Evolutionary conservation across 164 flowering plant species (phyloP), one percentile per base, ranked within the genome.

Genomic region (Vitis rupestris): DNA sequence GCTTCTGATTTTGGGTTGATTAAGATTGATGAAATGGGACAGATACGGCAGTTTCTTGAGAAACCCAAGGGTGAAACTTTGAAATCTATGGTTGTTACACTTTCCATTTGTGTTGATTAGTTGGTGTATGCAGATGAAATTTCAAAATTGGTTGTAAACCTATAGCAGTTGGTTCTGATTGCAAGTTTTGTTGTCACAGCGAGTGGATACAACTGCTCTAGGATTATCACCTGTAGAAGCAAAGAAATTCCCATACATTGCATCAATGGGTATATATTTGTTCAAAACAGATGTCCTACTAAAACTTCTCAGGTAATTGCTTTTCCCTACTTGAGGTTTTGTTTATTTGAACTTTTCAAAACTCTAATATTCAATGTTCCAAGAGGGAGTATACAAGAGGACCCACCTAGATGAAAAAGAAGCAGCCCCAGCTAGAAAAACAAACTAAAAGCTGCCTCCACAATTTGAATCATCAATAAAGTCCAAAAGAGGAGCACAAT

Each of bases 191-290:
- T 55, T 67, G 59, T 57, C 37, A 79, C 93, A 95, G 99, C 82
- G 83, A 85, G 86, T 77, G 6, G 97, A 95, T 74, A 93, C 96
- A 6, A 84, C 87, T 70, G 73, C 77, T 55, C 75, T 92, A 3
- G 98, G 98, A 11, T 75, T 95, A 74, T 82, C 96, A 58, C 88
- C 71, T 0, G 66, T 80, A 70, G 94, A 91, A 10, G 97, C 98
- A 15, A 30, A 12, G 58, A 77, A 75, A 62, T 84, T 75, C 61
- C 98, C 98, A 1, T 93, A 89, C 63, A 86, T 93, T 82, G 99
- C 99, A 68, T 96, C 98, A 1, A 96, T 96, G 99, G 98, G 98
- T 55, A 93, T 96, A 10, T 96, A 96, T 68, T 88, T 87, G 27
- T 96, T 96, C 59, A 87, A 81, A 76, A 93, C 89, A 1, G 95